Conservation (phyloP, 2,329 filamentous ascomycete species). For the Botryotinia convoluta region DNA sequence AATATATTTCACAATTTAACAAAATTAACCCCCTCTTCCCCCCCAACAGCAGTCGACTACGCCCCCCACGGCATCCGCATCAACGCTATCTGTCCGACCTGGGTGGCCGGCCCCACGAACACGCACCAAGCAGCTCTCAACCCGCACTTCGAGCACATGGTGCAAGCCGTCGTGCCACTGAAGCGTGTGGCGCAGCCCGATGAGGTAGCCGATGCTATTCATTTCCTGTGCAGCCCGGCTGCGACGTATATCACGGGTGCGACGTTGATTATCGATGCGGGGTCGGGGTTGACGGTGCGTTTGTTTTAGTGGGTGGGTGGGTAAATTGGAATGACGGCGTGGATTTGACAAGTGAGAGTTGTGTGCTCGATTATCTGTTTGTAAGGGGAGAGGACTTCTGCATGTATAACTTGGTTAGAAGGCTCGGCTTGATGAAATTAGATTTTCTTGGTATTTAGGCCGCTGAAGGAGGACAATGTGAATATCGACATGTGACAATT, state of each 20-base stretch:
- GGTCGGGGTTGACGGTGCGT: constrained; percentile 26
- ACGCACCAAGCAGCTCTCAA: not conserved
- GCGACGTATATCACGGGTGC: constrained; percentile 31
- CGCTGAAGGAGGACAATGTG: not conserved
- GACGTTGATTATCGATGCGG: constrained; percentile 32
- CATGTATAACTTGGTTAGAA: not conserved
- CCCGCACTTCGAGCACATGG: not conserved
- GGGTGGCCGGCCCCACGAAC: constrained; percentile 9
- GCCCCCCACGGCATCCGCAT: constrained; percentile 5
- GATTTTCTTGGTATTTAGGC: not conserved
- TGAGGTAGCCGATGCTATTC: constrained; percentile 47
- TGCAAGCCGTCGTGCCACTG: constrained; percentile 5
- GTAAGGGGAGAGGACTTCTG: accelerated
- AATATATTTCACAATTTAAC: accelerated
- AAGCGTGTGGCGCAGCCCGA: constrained; percentile 37
- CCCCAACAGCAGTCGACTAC: not conserved
- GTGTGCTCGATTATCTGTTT: not conserved
- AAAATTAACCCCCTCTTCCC: not conserved
- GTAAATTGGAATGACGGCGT: not conserved
- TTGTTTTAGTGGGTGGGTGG: not conserved
- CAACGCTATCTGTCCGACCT: constrained; percentile 13
- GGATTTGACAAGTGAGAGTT: not conserved
- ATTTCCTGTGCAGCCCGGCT: constrained; percentile 39
- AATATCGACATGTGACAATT: not conserved
- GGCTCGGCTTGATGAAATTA: not conserved